phyloP scores from a whole-genome alignment of 2,329 filamentous ascomycete genomes.

The Trichoderma oligosporum region DNA sequence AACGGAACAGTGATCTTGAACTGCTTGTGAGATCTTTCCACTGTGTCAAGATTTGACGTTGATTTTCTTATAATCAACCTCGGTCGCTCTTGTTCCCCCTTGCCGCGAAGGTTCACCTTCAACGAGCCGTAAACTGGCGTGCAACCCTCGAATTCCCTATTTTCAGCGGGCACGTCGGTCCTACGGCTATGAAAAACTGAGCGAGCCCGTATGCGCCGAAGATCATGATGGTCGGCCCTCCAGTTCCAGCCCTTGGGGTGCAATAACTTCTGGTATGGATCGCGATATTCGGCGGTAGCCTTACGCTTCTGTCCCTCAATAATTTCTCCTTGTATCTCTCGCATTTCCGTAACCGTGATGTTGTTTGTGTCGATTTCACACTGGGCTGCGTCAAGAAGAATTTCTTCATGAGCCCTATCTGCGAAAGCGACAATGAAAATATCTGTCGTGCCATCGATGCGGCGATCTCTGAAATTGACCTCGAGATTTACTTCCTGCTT shows the following conservation, averaged over 20 bases:
- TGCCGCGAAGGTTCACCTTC: constrained; percentile 42
- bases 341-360: constrained; percentile 48
- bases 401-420: constrained; percentile 54
- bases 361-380: constrained; percentile 54
- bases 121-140: constrained; percentile 54
- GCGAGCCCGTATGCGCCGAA: constrained; percentile 65
- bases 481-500: constrained; percentile 89
- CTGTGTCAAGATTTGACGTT: constrained; percentile 30
- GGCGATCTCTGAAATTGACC: constrained; percentile 74
- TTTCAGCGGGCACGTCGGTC: constrained; percentile 52
- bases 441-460: constrained; percentile 72
- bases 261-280: constrained; percentile 64
- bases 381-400: constrained; percentile 60
- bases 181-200: constrained; percentile 50
- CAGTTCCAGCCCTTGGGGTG: constrained; percentile 59
- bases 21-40: constrained; percentile 43
- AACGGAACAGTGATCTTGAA: constrained; percentile 68
- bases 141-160: constrained; percentile 53
- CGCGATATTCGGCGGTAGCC: constrained; percentile 46
- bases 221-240: constrained; percentile 69
- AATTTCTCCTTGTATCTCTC: constrained; percentile 35
- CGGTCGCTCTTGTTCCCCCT: constrained; percentile 38
- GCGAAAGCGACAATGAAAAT: constrained; percentile 69
- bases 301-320: constrained; percentile 38
- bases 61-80: constrained; percentile 46